Percentiles rank a stretch among this genome's conserved stretches.
phyloP scores from a whole-genome alignment of 306 rosid genomes.

The Sindora glabra region DNA sequence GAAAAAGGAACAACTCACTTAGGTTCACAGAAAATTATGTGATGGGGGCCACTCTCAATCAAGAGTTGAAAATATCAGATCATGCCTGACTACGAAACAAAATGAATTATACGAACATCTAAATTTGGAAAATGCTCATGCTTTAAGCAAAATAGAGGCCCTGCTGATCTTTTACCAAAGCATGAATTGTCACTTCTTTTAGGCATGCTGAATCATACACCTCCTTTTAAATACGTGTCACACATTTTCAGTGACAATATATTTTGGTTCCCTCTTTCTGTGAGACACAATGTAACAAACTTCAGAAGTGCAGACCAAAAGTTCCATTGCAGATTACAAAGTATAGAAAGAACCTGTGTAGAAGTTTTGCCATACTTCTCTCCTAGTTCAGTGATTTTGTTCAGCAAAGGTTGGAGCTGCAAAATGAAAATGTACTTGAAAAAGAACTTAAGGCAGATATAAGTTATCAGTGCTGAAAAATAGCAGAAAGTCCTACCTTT shows the following conservation, averaged over 20 bases:
- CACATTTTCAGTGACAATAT: too few species aligned
- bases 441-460: background rate
- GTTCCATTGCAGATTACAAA: too few species aligned
- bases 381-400: slow-evolving; percentile 56
- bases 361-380: slow-evolving; percentile 47
- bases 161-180: too few species aligned
- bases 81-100: too few species aligned
- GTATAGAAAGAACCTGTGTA: slow-evolving; percentile 65
- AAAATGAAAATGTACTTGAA: slow-evolving; percentile 18
- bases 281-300: too few species aligned
- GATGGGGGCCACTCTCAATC: too few species aligned
- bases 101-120: too few species aligned
- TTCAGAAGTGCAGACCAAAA: too few species aligned
- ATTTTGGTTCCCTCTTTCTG: too few species aligned
- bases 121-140: background rate
- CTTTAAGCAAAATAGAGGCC: background rate
- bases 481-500: slow-evolving; percentile 32
- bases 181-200: background rate
- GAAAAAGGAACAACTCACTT: too few species aligned
- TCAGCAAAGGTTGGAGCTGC: slow-evolving; percentile 89
- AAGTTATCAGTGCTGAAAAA: background rate
- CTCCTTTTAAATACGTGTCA: background rate
- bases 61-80: too few species aligned
- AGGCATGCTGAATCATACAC: background rate
- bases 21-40: too few species aligned